These are phyloP conservation scores for Pyricularia pennisetigena DNA, from an alignment of 2,329 filamentous ascomycete species.

Conservation along the genomic window DNA sequence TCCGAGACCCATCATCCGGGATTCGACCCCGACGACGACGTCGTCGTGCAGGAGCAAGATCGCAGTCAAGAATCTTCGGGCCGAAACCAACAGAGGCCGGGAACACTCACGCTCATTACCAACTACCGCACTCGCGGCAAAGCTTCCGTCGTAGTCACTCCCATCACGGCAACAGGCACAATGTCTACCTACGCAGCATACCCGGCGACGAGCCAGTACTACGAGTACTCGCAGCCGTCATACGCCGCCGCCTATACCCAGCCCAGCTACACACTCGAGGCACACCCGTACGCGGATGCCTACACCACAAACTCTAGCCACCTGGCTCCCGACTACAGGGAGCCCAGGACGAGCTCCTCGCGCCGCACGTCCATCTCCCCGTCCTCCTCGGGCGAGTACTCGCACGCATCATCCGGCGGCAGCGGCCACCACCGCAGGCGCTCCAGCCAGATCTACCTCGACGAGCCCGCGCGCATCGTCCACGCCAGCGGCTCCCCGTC, in stretches of 20 bases:
- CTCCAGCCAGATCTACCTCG: conserved; percentile 15
- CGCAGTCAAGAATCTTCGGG: neutral
- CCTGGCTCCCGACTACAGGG: neutral
- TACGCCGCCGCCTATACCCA: neutral
- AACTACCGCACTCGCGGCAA: neutral
- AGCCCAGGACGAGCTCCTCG: neutral
- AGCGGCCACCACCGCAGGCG: conserved; percentile 12
- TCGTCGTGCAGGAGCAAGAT: neutral
- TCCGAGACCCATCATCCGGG: neutral
- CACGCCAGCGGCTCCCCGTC: conserved; percentile 3
- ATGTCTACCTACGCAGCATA: neutral
- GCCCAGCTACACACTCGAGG: neutral
- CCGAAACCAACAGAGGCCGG: neutral
- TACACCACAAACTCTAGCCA: neutral
- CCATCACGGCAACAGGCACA: neutral
- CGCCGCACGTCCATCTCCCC: conserved; percentile 8
- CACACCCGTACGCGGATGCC: neutral
- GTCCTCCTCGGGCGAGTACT: conserved; percentile 6
- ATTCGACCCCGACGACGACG: neutral
- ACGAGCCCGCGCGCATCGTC: conserved; percentile 7
- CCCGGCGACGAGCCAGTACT: conserved; percentile 3
- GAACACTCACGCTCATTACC: neutral
- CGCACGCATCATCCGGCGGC: conserved; percentile 7
- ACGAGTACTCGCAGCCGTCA: neutral
- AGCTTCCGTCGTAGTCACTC: neutral